Evolutionary conservation across 2,329 filamentous ascomycete genomes (phyloP).

Genomic region (Fusarium sp.): DNA sequence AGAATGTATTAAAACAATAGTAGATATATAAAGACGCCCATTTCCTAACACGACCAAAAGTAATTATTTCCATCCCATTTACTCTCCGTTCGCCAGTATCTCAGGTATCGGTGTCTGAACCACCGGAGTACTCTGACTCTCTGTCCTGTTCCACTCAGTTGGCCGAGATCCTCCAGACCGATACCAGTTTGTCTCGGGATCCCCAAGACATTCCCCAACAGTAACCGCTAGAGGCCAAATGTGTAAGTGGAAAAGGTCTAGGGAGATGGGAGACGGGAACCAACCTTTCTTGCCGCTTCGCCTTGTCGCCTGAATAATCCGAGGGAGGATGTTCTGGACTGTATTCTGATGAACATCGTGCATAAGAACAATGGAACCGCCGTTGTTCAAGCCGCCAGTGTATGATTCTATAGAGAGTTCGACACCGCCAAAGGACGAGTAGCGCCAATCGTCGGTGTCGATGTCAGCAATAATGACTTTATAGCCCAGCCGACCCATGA

Average conservation of each 20-base stretch:
- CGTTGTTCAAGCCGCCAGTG: background rate
- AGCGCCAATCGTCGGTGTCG: slow-evolving; percentile 22
- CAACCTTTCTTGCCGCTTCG: slow-evolving; percentile 16
- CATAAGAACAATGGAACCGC: slow-evolving; percentile 25
- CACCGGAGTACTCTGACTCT: no score
- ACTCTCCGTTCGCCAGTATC: no score
- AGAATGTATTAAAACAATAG: no score
- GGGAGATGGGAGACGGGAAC: fast-evolving
- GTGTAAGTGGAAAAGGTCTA: fast-evolving
- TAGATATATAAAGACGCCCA: no score
- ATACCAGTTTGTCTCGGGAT: slow-evolving; percentile 26
- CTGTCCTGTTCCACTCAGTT: background rate
- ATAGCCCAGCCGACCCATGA: slow-evolving; percentile 10
- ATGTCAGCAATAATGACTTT: slow-evolving; percentile 30
- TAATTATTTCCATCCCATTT: no score
- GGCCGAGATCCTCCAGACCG: background rate
- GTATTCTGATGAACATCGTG: slow-evolving; percentile 21
- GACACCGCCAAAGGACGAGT: slow-evolving; percentile 9
- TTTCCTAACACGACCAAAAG: no score
- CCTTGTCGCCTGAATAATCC: slow-evolving; percentile 5
- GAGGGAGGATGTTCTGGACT: slow-evolving; percentile 12
- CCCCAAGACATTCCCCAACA: slow-evolving; percentile 23
- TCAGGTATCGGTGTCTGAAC: no score
- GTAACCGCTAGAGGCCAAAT: background rate
- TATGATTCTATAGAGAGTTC: slow-evolving; percentile 5